Evolutionary conservation across 495 filamentous ascomycete genomes (phyloP).

Genomic region (Wilcoxina mikolae): DNA sequence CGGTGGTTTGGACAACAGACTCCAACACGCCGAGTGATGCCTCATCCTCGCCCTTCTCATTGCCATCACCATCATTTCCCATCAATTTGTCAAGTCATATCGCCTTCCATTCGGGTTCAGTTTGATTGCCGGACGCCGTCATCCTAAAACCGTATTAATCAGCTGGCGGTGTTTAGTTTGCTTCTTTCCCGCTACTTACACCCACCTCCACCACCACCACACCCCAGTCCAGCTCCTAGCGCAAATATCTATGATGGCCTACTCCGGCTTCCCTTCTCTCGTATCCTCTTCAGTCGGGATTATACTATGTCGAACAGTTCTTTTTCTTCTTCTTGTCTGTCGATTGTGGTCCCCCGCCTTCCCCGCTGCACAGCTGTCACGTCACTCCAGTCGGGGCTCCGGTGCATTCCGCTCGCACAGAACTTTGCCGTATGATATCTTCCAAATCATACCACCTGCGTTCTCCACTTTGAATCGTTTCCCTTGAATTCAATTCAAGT

Average conservation of each 20-base stretch:
- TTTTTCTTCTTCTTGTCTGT: not conserved
- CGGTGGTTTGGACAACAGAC: too few species aligned
- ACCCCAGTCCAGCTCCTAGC: not conserved
- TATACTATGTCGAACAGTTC: not conserved
- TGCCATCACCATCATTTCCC: too few species aligned
- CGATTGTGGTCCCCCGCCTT: not conserved
- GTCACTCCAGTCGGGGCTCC: not conserved
- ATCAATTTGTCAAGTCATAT: too few species aligned
- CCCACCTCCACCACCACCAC: not conserved
- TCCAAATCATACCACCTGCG: not conserved
- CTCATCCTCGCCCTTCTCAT: too few species aligned
- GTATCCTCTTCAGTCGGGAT: not conserved
- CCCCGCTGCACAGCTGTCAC: not conserved
- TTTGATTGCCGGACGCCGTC: too few species aligned
- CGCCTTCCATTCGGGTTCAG: too few species aligned
- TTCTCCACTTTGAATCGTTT: not conserved
- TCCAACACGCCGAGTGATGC: too few species aligned
- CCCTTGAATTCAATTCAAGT: not conserved
- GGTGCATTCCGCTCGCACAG: not conserved
- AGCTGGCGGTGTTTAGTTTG: too few species aligned
- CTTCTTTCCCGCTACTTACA: too few species aligned
- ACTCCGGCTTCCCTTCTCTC: not conserved
- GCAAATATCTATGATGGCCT: not conserved
- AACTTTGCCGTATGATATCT: not conserved
- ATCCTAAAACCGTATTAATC: too few species aligned